Conservation (phyloP, 352 stramenopile genomes). For the Phytophthora sansomeana region DNA sequence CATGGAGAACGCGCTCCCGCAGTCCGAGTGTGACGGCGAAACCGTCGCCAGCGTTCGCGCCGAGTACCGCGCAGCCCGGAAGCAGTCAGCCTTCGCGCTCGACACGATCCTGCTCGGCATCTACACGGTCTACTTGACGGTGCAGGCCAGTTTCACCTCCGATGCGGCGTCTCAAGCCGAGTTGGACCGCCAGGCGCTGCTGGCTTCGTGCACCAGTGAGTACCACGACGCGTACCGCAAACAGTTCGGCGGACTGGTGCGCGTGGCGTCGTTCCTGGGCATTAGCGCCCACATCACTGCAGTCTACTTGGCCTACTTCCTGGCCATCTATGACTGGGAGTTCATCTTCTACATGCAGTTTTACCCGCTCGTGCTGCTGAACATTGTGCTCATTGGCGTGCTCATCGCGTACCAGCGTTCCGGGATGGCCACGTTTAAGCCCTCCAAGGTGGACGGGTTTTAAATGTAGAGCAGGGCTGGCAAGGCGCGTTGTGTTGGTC, state of each 20-base stretch:
- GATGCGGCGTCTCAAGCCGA: slow-evolving; percentile 71
- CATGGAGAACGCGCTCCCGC: slow-evolving; percentile 84
- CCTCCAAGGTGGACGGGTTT: slow-evolving; percentile 50
- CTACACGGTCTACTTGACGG: slow-evolving; percentile 78
- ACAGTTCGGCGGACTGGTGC: slow-evolving; percentile 66
- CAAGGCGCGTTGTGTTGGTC: slow-evolving; percentile 14
- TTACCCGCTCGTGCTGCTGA: slow-evolving; percentile 77
- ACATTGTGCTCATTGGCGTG: slow-evolving; percentile 59
- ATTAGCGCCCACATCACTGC: slow-evolving; percentile 81
- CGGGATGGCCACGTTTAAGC: slow-evolving; percentile 62
- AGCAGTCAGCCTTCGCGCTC: slow-evolving; percentile 66
- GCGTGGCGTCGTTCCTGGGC: slow-evolving; percentile 82
- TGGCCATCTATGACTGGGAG: slow-evolving; percentile 80
- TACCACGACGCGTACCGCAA: slow-evolving; percentile 70
- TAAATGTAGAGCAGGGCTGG: slow-evolving; percentile 25
- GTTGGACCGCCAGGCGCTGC: slow-evolving; percentile 55
- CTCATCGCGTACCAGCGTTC: slow-evolving; percentile 71
- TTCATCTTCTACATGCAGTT: slow-evolving; percentile 80
- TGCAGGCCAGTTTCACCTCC: slow-evolving; percentile 74
- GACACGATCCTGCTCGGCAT: slow-evolving; percentile 80
- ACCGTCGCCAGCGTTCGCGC: slow-evolving; percentile 79
- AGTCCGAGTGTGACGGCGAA: slow-evolving; percentile 83
- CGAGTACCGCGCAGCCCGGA: slow-evolving; percentile 71
- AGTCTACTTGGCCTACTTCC: slow-evolving; percentile 75
- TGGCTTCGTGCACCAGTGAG: slow-evolving; percentile 69